A percentile compares a stretch with the other conserved stretches of the same genome.
Conservation (phyloP, 805 yeast genomes). For the Saccharomycopsis oosterbeekiorum region DNA sequence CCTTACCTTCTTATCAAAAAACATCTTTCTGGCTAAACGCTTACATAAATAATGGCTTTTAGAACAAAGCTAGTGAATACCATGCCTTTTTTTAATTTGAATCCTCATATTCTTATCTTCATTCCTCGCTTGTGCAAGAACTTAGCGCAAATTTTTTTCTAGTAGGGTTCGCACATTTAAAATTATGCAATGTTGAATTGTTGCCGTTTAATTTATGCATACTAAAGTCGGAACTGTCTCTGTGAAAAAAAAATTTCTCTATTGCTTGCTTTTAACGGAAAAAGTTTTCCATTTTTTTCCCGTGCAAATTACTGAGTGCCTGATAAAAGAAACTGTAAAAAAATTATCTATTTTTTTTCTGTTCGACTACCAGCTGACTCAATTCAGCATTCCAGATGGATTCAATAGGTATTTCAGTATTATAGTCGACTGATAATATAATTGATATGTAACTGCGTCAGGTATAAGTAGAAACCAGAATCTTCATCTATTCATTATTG, state of each 20-base stretch:
- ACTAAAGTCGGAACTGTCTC: neutral
- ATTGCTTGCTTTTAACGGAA: constrained; percentile 1
- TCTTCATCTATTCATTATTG: neutral
- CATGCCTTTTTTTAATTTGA: neutral
- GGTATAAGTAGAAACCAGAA: neutral
- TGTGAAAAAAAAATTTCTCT: neutral
- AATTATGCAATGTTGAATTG: neutral
- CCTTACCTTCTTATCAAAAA: neutral
- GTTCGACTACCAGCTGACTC: neutral
- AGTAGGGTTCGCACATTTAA: neutral
- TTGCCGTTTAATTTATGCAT: neutral
- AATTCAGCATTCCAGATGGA: neutral
- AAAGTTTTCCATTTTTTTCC: neutral
- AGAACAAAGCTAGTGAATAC: neutral
- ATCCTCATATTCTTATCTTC: neutral
- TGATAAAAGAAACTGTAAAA: neutral
- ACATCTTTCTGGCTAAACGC: neutral
- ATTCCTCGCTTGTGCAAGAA: neutral
- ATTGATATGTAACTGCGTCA: neutral
- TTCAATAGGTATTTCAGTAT: neutral
- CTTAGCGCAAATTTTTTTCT: neutral
- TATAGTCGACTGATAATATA: neutral
- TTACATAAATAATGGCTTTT: neutral
- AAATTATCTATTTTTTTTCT: neutral
- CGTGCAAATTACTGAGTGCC: neutral